Conservation (phyloP, 2,329 filamentous ascomycete genomes). For the Lasiodiplodia sp. region DNA sequence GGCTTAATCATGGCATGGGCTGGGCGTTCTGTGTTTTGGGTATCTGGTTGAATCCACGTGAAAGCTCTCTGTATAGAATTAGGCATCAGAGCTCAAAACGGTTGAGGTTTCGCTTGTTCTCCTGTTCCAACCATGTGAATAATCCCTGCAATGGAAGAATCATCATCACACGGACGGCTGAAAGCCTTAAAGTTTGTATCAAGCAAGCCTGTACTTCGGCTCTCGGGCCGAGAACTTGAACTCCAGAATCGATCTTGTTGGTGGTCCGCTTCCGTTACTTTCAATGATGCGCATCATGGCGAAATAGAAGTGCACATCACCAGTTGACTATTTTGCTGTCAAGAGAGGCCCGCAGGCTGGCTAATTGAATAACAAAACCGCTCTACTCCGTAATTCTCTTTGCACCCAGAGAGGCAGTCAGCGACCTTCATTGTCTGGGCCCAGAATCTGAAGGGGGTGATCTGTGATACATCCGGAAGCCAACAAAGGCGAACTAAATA, state of each 20-base stretch:
- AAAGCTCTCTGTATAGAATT: conserved; percentile 4
- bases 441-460: no score
- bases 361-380: neutral
- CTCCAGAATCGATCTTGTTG: neutral
- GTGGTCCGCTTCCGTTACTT: neutral
- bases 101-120: neutral
- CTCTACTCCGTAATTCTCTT: neutral
- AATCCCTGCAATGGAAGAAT: no score
- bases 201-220: no score
- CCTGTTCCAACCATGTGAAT: neutral
- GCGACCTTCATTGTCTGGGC: no score
- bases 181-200: no score
- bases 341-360: neutral
- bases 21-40: conserved; percentile 12
- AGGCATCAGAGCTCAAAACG: conserved; percentile 10
- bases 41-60: neutral
- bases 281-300: neutral
- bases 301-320: neutral
- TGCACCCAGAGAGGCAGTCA: neutral
- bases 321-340: neutral
- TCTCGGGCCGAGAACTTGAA: no score
- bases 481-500: no score
- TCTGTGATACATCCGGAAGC: no score
- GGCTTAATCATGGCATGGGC: conserved; percentile 14
- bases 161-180: no score